These are phyloP conservation scores for Lepidium sativum DNA, from an alignment of 345 rosid species.

Conservation along the genomic window DNA sequence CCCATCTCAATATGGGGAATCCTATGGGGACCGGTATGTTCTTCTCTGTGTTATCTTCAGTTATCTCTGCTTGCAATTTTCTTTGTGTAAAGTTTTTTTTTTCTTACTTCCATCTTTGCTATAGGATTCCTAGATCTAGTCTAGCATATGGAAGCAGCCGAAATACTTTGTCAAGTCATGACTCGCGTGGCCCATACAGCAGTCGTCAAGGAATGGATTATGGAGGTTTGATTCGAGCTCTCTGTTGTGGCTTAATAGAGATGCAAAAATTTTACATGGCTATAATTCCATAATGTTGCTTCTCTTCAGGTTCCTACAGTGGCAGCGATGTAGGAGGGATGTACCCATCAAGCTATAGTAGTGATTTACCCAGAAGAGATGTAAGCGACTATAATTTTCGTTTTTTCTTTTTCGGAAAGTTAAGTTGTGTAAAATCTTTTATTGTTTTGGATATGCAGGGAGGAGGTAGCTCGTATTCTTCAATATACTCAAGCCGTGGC, in stretches of 20 bases:
- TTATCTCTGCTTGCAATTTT: neutral
- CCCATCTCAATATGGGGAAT: conserved; percentile 69
- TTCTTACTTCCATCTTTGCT: conserved; percentile 20
- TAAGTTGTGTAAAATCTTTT: neutral
- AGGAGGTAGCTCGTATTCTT: conserved; percentile 83
- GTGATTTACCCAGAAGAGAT: conserved; percentile 66
- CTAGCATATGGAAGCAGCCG: conserved; percentile 78
- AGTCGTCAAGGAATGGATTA: conserved; percentile 77
- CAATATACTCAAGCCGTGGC: conserved; percentile 76
- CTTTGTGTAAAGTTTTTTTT: neutral
- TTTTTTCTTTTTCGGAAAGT: neutral
- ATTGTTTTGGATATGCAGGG: conserved; percentile 39
- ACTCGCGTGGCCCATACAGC: conserved; percentile 67
- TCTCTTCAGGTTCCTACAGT: conserved; percentile 65
- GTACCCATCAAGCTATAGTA: conserved; percentile 58
- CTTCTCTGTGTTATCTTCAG: neutral
- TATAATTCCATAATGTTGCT: conserved; percentile 1
- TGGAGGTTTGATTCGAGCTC: conserved; percentile 44
- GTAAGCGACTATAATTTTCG: conserved; percentile 34
- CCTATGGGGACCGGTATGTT: conserved; percentile 74
- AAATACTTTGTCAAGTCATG: conserved; percentile 65
- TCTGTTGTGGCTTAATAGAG: conserved; percentile 7
- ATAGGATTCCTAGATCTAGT: conserved; percentile 71
- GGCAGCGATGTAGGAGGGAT: conserved; percentile 66
- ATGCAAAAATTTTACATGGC: neutral